These are phyloP conservation scores for Backusella liffmaniae DNA, from an alignment of 192 early-diverging fungal species.

Conservation along the genomic window DNA sequence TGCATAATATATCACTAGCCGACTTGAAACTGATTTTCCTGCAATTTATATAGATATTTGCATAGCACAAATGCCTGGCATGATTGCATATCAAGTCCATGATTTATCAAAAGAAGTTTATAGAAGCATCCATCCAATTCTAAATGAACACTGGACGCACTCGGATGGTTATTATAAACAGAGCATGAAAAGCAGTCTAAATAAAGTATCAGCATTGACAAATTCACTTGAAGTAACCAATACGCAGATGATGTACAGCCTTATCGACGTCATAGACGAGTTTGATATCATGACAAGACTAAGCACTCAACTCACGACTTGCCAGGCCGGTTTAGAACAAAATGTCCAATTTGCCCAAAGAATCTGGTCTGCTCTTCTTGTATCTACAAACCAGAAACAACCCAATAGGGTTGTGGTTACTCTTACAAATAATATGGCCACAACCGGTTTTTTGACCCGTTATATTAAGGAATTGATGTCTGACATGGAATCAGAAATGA, in stretches of 20 bases:
- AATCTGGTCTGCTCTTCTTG: constrained; percentile 1
- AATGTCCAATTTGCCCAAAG: not conserved
- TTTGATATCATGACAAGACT: not conserved
- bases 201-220: not conserved
- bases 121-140: not conserved
- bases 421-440: not conserved
- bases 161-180: not conserved
- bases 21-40: not conserved
- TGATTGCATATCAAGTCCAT: constrained; percentile 13
- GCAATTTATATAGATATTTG: not conserved
- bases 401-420: not conserved
- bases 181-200: not conserved
- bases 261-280: not conserved
- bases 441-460: not conserved
- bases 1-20: not conserved
- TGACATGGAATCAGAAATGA: constrained; percentile 2
- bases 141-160: not conserved
- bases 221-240: not conserved
- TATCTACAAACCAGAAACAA: not conserved
- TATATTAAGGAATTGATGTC: not conserved
- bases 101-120: not conserved
- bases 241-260: not conserved
- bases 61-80: constrained; percentile 11
- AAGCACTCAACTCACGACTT: not conserved
- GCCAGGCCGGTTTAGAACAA: not conserved